A percentile compares a stretch with the other conserved stretches of the same genome.
These are phyloP conservation scores for Toxicodendron radicans DNA, from an alignment of 345 rosid species.

Conservation along the genomic window DNA sequence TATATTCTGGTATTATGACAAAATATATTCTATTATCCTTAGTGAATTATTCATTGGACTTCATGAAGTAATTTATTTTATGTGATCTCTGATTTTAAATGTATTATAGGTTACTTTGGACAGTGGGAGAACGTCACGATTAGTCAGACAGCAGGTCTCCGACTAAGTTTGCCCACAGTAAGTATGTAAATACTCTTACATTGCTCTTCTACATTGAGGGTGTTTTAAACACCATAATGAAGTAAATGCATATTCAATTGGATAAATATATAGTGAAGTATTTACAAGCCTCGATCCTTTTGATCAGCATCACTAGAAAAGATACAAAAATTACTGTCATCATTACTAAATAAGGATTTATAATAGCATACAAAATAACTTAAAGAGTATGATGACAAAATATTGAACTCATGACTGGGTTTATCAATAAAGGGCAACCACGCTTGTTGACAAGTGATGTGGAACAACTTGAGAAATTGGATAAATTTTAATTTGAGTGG, in stretches of 20 bases:
- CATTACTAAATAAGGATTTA: background rate
- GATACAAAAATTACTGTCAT: background rate
- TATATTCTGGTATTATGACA: slow-evolving; percentile 41
- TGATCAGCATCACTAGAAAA: background rate
- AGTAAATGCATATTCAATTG: background rate
- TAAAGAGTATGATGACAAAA: background rate
- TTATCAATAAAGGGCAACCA: background rate
- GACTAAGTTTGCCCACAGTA: background rate
- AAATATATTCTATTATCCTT: background rate
- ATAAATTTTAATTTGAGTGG: background rate
- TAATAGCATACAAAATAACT: background rate
- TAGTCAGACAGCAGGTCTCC: slow-evolving; percentile 3
- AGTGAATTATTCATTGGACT: background rate
- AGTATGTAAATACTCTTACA: background rate
- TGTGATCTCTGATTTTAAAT: slow-evolving; percentile 3
- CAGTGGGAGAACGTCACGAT: slow-evolving; percentile 10
- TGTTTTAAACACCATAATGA: background rate
- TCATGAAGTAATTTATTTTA: background rate
- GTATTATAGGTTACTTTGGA: slow-evolving; percentile 30
- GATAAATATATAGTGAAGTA: background rate
- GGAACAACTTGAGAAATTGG: background rate
- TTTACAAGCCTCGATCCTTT: background rate
- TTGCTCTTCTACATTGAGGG: background rate
- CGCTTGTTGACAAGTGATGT: background rate
- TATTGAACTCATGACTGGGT: background rate